These are phyloP conservation scores for Hymenoscyphus linearis DNA, from an alignment of 2,329 filamentous ascomycete species.

Conservation along the genomic window DNA sequence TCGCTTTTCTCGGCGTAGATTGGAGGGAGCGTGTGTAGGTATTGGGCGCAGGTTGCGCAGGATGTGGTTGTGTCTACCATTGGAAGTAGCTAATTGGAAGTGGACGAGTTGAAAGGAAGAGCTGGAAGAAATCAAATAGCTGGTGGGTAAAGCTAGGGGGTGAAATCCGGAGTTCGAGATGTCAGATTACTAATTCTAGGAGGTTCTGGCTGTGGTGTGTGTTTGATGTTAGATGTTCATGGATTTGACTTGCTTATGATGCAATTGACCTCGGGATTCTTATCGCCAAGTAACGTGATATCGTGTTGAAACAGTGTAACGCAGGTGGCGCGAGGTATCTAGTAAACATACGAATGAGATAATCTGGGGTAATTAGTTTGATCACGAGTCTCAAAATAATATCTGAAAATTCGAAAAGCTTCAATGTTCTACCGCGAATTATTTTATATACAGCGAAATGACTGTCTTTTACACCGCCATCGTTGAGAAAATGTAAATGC, in stretches of 20 bases:
- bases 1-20: conserved; percentile 50
- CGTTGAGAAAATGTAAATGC: background rate
- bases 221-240: background rate
- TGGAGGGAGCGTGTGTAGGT: conserved; percentile 50
- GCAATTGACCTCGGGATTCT: background rate
- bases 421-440: too few species aligned
- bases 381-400: too few species aligned
- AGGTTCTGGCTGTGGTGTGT: too few species aligned
- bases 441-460: background rate
- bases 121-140: too few species aligned
- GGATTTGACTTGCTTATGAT: background rate
- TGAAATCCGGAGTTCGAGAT: too few species aligned
- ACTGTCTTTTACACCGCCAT: background rate
- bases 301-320: background rate
- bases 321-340: too few species aligned
- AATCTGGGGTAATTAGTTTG: too few species aligned
- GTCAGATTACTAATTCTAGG: background rate
- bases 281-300: background rate
- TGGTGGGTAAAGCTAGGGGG: background rate
- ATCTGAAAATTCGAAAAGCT: too few species aligned
- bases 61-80: conserved; percentile 21
- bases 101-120: background rate
- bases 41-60: conserved; percentile 65
- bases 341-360: too few species aligned
- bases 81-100: background rate